These are phyloP conservation scores for Periconia macrospinosa DNA, from an alignment of 2,329 filamentous ascomycete genomes.

Conservation along the genomic window DNA sequence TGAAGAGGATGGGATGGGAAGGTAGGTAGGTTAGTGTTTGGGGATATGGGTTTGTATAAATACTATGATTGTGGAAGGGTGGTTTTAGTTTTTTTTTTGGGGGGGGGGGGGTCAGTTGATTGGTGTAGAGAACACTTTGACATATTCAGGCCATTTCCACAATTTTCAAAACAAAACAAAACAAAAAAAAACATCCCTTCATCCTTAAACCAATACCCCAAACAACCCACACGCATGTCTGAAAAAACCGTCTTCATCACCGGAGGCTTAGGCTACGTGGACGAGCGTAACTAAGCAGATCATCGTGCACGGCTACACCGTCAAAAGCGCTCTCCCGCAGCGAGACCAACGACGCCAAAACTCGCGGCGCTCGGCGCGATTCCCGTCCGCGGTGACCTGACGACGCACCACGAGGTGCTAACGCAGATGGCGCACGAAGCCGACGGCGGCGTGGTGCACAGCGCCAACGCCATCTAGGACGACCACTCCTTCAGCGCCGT, in stretches of 20 bases:
- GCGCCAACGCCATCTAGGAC: constrained; percentile 31
- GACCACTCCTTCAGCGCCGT: constrained; percentile 1
- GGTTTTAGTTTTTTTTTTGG: too few species aligned
- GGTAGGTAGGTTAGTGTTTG: too few species aligned
- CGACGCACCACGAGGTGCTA: constrained; percentile 43
- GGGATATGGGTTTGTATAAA: too few species aligned
- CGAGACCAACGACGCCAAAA: constrained; percentile 39
- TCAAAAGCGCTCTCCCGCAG: constrained; percentile 48
- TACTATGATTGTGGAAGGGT: too few species aligned
- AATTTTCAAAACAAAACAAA: background rate
- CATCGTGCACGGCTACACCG: constrained; percentile 43
- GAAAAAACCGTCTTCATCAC: constrained; percentile 23
- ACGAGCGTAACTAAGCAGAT: constrained; percentile 37
- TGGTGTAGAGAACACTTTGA: background rate
- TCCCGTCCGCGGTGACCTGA: constrained; percentile 47
- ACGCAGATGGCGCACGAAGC: constrained; percentile 42
- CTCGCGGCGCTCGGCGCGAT: constrained; percentile 42
- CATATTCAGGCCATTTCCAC: too few species aligned
- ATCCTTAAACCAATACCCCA: background rate
- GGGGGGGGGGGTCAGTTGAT: too few species aligned
- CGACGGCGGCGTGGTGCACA: constrained; percentile 48
- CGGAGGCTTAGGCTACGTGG: constrained; percentile 26
- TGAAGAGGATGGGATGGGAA: too few species aligned
- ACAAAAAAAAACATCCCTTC: background rate
- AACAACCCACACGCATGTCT: constrained; percentile 5